These are phyloP conservation scores for Schizochytrium sp. DNA, from an alignment of 108 stramenopile species.

Conservation along the genomic window DNA sequence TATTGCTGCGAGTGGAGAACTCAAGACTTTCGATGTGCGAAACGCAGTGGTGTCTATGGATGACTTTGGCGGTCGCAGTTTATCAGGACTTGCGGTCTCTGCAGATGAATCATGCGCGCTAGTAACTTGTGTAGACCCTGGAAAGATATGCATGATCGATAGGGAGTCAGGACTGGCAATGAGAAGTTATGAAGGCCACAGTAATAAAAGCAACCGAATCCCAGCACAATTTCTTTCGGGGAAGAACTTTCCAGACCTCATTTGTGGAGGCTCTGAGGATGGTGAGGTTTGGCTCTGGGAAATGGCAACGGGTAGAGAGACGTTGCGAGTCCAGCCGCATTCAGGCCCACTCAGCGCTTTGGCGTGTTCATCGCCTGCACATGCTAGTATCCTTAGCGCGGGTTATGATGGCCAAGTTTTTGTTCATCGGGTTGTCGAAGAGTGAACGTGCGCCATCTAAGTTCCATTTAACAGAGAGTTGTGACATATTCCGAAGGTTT, in stretches of 20 bases:
- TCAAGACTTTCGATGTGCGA: constrained; percentile 30
- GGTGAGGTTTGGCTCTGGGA: constrained; percentile 18
- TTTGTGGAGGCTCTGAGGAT: neutral
- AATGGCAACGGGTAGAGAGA: neutral
- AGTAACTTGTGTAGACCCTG: neutral
- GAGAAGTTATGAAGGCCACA: neutral
- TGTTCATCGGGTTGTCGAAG: neutral
- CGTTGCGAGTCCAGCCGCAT: neutral
- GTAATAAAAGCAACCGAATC: neutral
- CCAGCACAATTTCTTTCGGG: neutral
- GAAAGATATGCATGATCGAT: neutral
- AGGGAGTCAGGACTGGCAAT: neutral
- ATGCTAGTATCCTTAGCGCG: neutral
- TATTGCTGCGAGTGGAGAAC: neutral
- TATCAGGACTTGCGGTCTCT: neutral
- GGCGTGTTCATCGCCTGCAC: constrained; percentile 2
- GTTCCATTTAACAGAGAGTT: too few species aligned
- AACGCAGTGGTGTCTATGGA: neutral
- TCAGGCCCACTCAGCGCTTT: constrained; percentile 6
- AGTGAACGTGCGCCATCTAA: too few species aligned
- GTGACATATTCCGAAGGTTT: too few species aligned
- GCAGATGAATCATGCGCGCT: neutral
- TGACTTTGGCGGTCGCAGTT: neutral
- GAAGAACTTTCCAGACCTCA: neutral
- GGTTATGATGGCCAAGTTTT: neutral